Evolutionary conservation across 345 rosid species (phyloP), one percentile per base, ranked within the genome.

Genomic region (Camelina neglecta): DNA sequence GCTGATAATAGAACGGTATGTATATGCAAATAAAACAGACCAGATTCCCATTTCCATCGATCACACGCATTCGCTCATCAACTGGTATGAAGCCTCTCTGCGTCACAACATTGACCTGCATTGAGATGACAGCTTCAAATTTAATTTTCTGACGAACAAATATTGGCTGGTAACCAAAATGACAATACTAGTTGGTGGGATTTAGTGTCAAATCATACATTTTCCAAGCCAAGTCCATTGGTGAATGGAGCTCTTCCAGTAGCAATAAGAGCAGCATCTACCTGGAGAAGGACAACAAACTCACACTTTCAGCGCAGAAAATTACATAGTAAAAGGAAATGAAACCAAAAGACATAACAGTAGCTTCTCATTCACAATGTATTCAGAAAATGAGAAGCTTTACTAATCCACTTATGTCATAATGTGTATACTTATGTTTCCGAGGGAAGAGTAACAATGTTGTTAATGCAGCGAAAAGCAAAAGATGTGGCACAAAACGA

Each of bases 161-260:
- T 62, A 53, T 20, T 55, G 2, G 7, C 72, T 36, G 10, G 7
- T 51, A 57, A 49, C 54, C 8, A 66, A 59, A 33, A 65, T 58
- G 50, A 60, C 4, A 31, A 29, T 59, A 58, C 35, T 72, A 31
- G 7, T 11, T 3, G 26, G 13, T 48, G 69, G 23, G 7, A 38
- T 16, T 29, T n/a, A 41, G 9, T 67, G 77, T 24, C 57, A 66
- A 69, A 16, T 70, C 83, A 20, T 83, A 95, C 99, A 81, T 85
- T 90, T 81, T 90, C 99, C 85, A 95, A 83, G 79, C 99, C 98
- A 71, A 95, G 97, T 82, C 97, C 97, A 68, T 86, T 87, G 11
- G 99, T 95, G 83, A 90, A 95, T 67, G 99, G 99, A 71, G 99
- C 99, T 81, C 99, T 85, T 81, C 99, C 99, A 60, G 99, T 95